phyloP scores from a whole-genome alignment of 139 green algal genomes.

The Chlamydomonas incerta region DNA sequence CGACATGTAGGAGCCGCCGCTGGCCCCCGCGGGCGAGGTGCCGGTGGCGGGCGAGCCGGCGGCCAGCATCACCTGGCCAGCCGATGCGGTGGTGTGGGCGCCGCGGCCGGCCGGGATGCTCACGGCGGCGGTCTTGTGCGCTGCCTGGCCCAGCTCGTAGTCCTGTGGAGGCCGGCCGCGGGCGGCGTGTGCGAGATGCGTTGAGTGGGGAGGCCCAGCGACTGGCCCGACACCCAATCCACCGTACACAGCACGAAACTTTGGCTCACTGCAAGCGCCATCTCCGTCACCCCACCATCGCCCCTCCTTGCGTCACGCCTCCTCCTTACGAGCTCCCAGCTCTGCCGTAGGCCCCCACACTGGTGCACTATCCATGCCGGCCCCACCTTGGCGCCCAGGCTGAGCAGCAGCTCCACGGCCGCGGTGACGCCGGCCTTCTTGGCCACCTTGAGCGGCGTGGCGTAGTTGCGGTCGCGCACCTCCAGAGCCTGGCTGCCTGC shows the following conservation, averaged over 20 bases:
- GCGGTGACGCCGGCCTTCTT: slow-evolving; percentile 34
- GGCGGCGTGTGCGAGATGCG: too few relatives aligned
- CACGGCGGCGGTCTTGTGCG: slow-evolving; percentile 33
- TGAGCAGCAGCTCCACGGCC: slow-evolving; percentile 38
- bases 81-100: background rate
- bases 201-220: too few relatives aligned
- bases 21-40: background rate
- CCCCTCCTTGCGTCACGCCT: too few relatives aligned
- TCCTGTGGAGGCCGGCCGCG: too few relatives aligned
- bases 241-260: too few relatives aligned
- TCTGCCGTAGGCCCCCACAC: too few relatives aligned
- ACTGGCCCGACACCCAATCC: too few relatives aligned
- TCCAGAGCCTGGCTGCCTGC: slow-evolving; percentile 3
- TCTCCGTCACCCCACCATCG: too few relatives aligned
- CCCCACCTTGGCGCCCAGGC: slow-evolving; percentile 23
- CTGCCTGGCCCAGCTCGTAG: slow-evolving; percentile 29
- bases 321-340: too few relatives aligned
- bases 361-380: too few relatives aligned
- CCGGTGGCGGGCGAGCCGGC: background rate
- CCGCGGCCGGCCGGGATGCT: slow-evolving; percentile 8
- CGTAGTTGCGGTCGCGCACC: slow-evolving; percentile 34
- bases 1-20: slow-evolving; percentile 12
- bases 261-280: too few relatives aligned
- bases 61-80: background rate
- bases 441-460: slow-evolving; percentile 43